Evolutionary conservation across 192 early-diverging fungal genomes (phyloP), one percentile per base, ranked within the genome.

Genomic region (Dissophora globulifera): DNA sequence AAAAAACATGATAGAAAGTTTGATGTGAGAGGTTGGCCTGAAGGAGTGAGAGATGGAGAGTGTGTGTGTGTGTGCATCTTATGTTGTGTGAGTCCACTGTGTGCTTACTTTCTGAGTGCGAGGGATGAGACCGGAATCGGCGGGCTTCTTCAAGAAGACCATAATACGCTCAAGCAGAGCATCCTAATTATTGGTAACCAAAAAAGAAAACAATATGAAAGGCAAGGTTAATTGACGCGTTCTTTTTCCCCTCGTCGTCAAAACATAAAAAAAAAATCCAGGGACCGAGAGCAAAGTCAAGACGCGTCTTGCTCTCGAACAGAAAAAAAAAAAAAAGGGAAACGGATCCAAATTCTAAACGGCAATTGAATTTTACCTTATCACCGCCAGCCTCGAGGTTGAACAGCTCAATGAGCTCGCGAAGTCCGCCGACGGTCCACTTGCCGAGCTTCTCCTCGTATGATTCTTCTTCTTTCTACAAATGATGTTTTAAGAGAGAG

Each of bases 101-200:
- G 33, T 2, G 0, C 23, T 49, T 75, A 75, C 70, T 57, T 65
- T 75, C 46, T 75, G 70, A 26, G 70, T 62, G 41, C 70, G 70
- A 29, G 70, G 70, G 19, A 75, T 29, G 20, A 75, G 70, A 50
- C 70, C 70, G 13, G 70, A 65, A n/a, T 75, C 70, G 13, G 35
- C 41, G 50, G 70, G 70, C 62, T 75, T 75, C 62, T 75, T 75
- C 42, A 75, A 75, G 53, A 75, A 75, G 43, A 56, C 70, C 62
- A 75, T 64, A 2, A 75, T 4, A 35, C 62, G 70, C 19, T 75
- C 70, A 17, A 75, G 26, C 48, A 75, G 50, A 42, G 70, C 70
- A 65, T 75, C 70, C 70, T 75, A 50, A 50, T n/a, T n/a, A n/a
- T n/a, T n/a, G n/a, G n/a, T 12, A 42, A 27, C 16, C 35, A 57